Conservation (phyloP, 2,329 filamentous ascomycete species). For the Colletotrichum sp. region DNA sequence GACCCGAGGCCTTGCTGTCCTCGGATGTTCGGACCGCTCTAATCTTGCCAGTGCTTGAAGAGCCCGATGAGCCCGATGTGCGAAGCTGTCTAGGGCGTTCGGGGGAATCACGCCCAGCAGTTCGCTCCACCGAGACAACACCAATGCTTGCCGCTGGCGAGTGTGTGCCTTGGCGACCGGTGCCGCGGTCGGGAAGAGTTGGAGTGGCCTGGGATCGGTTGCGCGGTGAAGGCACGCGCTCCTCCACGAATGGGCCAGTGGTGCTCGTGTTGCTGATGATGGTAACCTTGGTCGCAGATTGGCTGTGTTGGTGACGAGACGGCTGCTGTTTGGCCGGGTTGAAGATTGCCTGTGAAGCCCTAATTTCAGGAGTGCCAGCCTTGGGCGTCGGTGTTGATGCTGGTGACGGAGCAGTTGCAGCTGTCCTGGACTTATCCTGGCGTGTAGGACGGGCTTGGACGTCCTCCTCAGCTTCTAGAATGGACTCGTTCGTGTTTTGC, state of each 20-base stretch:
- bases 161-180: constrained; percentile 9
- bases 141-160: constrained; percentile 35
- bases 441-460: constrained; percentile 21
- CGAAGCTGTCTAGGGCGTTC: constrained; percentile 41
- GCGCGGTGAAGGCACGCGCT: constrained; percentile 32
- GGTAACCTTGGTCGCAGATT: constrained; percentile 38
- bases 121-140: constrained; percentile 43
- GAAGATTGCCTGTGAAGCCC: constrained; percentile 25
- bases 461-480: constrained; percentile 50
- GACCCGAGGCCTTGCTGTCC: constrained; percentile 51
- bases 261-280: constrained; percentile 35
- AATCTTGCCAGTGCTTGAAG: constrained; percentile 54
- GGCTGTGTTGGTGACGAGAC: constrained; percentile 20
- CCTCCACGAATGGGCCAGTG: constrained; percentile 36
- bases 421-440: neutral
- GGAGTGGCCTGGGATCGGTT: constrained; percentile 25
- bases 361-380: constrained; percentile 5
- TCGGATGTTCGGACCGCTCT: constrained; percentile 64
- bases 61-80: constrained; percentile 56
- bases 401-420: neutral
- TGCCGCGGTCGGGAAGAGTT: constrained; percentile 23
- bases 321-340: constrained; percentile 17
- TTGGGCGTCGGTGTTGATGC: constrained; percentile 4
- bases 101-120: constrained; percentile 13
- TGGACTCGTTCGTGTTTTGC: constrained; percentile 34